phyloP scores from a whole-genome alignment of 768 basidiomycete species.

The Tulasnella sp. region DNA sequence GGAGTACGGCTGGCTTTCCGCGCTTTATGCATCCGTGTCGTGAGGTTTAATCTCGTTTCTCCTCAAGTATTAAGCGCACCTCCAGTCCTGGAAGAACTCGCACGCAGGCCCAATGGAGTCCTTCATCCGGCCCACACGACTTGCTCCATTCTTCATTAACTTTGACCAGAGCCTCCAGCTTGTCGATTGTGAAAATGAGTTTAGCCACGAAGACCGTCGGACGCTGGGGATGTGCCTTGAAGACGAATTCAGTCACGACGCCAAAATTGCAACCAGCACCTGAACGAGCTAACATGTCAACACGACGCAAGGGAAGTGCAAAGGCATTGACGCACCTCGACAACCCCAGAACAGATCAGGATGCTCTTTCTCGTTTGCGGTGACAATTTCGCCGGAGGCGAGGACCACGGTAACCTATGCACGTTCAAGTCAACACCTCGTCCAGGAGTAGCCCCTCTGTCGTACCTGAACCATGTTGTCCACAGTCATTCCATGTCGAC shows the following conservation, averaged over 20 bases:
- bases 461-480: background rate
- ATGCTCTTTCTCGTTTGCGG: background rate
- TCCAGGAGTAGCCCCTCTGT: no score
- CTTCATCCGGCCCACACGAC: background rate
- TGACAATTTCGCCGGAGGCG: background rate
- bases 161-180: background rate
- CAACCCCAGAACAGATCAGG: background rate
- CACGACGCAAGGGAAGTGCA: no score
- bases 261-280: slow-evolving; percentile 6
- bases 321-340: no score
- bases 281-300: background rate
- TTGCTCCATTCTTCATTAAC: background rate
- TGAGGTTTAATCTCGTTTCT: background rate
- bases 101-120: background rate
- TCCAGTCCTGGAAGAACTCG: background rate
- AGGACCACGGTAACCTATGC: background rate
- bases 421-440: background rate
- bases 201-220: no score
- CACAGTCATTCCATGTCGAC: background rate
- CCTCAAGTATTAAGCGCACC: background rate
- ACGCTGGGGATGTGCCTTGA: no score
- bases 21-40: background rate
- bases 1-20: background rate
- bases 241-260: background rate
- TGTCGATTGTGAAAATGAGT: slow-evolving; percentile 12